Evolutionary conservation across 108 stramenopile genomes (phyloP).

Genomic region (Pinguiococcus pyrenoidosus): DNA sequence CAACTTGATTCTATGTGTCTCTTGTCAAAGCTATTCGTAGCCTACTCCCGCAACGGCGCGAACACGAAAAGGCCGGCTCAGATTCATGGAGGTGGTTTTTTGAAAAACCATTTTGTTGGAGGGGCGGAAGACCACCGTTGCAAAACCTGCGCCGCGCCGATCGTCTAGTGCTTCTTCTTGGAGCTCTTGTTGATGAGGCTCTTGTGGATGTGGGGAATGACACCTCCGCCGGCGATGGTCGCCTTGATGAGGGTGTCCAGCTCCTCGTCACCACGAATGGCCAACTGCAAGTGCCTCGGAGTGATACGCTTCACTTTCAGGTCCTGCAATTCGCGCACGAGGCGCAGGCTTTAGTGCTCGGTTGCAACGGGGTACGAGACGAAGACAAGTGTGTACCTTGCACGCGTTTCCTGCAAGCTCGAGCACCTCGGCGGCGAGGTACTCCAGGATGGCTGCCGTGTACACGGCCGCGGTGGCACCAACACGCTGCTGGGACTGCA

Average conservation of each 20-base stretch:
- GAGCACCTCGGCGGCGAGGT: slow-evolving; percentile 96
- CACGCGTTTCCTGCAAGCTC: slow-evolving; percentile 98
- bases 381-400: too few relatives aligned
- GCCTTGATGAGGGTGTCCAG: slow-evolving; percentile 98
- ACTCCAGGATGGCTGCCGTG: slow-evolving; percentile 98
- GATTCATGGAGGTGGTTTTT: too few relatives aligned
- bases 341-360: too few relatives aligned
- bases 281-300: slow-evolving; percentile 95
- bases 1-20: too few relatives aligned
- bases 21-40: too few relatives aligned
- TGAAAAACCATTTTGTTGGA: too few relatives aligned
- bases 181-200: slow-evolving; percentile 92
- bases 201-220: slow-evolving; percentile 99
- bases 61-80: too few relatives aligned
- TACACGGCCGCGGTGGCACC: slow-evolving; percentile 98
- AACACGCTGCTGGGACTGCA: slow-evolving; percentile 82
- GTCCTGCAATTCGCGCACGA: too few relatives aligned
- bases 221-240: slow-evolving; percentile 98
- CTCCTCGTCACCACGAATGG: slow-evolving; percentile 98
- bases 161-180: slow-evolving; percentile 70
- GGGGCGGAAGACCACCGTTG: too few relatives aligned
- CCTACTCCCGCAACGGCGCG: too few relatives aligned
- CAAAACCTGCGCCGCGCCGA: too few relatives aligned
- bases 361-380: too few relatives aligned
- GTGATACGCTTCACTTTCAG: slow-evolving; percentile 99